A percentile compares a stretch with the other conserved stretches of the same genome.
Evolutionary conservation across 2,329 filamentous ascomycete genomes (phyloP).

Genomic region (Rhynchosporium graminicola): DNA sequence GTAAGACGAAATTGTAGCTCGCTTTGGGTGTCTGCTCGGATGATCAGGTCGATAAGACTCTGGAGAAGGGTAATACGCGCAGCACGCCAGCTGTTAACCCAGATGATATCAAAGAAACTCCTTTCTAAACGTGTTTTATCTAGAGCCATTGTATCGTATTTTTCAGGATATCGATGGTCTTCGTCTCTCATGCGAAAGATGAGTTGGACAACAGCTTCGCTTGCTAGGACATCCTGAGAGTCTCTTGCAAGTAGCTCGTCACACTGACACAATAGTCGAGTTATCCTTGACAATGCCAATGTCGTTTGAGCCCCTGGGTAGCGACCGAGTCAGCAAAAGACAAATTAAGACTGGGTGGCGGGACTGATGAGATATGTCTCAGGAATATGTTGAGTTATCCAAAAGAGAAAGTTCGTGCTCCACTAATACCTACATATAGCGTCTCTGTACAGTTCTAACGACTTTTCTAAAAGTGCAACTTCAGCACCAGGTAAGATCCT

Average conservation of each 20-base stretch:
- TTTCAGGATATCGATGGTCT: background rate
- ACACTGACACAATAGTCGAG: background rate
- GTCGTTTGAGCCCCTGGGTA: background rate
- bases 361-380: too few relatives aligned
- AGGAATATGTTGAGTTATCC: too few relatives aligned
- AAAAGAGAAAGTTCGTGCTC: too few relatives aligned
- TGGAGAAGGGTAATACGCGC: constrained; percentile 6
- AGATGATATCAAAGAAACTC: constrained; percentile 1
- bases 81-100: constrained; percentile 6
- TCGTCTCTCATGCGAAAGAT: constrained; percentile 2
- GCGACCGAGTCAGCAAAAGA: too few relatives aligned
- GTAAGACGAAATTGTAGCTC: background rate
- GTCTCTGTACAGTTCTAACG: background rate
- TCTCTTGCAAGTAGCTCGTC: background rate
- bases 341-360: too few relatives aligned
- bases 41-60: background rate
- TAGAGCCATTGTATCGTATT: background rate
- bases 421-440: background rate
- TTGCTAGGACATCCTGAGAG: background rate
- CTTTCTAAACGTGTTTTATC: background rate
- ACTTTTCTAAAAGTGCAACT: constrained; percentile 3
- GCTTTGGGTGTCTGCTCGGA: background rate
- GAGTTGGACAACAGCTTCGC: background rate
- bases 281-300: background rate
- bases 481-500: constrained; percentile 2